Base-by-base conservation (phyloP, 2,329 filamentous ascomycete genomes). In the Monosporascus sp. region DNA sequence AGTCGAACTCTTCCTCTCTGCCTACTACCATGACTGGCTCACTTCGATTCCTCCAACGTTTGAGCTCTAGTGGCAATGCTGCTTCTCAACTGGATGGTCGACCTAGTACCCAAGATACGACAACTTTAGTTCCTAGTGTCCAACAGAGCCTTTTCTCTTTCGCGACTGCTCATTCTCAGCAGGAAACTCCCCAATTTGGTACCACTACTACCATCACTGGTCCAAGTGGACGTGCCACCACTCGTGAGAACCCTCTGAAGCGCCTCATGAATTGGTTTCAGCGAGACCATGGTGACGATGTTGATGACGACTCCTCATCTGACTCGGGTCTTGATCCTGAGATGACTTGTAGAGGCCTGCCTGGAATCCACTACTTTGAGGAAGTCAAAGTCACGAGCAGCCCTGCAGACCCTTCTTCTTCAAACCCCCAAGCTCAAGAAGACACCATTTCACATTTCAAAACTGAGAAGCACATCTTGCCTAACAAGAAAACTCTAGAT, bases 401-500 rank as follows among this genome's bases (percentile, higher is more conserved):
- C 27, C 22, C 37, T 20, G 43, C 22, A 4, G 37, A 47, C n/a
- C 39, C 18, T 15, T 25, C 17, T 22, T 20, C 45, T 35, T 15
- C 49, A 11, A 35, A 51, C 45, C 47, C 27, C 22, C 20, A 17
- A 37, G 37, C 37, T n/a, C n/a, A 44, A 8, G 52, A 51, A 35
- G 44, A 54, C 15, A 31, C 50, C 24, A 44, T 56, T 22, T 22
- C 49, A 22, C 15, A 18, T 25, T 52, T 52, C 51, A 45, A 52
- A 9, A 14, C 39, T 41, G 45, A 51, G 14, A 43, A 39, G 35
- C n/a, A 56, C 22, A 46, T 52, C 20, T 44, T 44, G 39, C 49
- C 50, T 20, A 48, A 59, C 51, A 49, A 52, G 48, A 17, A 49
- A 53, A 52, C 50, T 55, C 55, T 22, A 86, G 79, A 85, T 66